Conservation (phyloP, 2,329 filamentous ascomycete species). For the Shiraia bambusicola region DNA sequence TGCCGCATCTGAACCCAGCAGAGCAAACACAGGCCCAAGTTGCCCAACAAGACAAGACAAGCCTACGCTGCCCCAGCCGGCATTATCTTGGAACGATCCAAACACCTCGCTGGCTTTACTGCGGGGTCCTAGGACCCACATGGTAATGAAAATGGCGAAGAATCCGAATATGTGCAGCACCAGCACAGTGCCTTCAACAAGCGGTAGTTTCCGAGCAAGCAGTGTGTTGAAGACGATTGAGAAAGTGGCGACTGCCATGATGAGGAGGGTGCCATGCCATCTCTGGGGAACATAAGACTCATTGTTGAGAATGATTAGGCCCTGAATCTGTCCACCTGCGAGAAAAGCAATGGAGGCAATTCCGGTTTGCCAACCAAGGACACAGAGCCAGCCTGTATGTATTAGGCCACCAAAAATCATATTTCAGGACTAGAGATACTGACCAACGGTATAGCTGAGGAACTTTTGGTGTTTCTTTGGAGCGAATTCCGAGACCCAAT, state of each 20-base stretch:
- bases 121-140: conserved; percentile 34
- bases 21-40: conserved; percentile 22
- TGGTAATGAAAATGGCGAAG: conserved; percentile 49
- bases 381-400: conserved; percentile 44
- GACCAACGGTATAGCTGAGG: conserved; percentile 22
- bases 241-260: conserved; percentile 47
- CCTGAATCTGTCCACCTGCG: conserved; percentile 34
- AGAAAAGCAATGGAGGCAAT: conserved; percentile 36
- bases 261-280: conserved; percentile 55
- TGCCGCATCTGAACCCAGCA: conserved; percentile 33
- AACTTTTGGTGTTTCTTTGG: conserved; percentile 25
- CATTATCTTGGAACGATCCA: conserved; percentile 27
- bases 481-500: conserved; percentile 34
- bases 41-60: conserved; percentile 27
- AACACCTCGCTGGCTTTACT: conserved; percentile 26
- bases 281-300: conserved; percentile 39
- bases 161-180: conserved; percentile 54
- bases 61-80: conserved; percentile 28
- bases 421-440: background rate
- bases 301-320: conserved; percentile 44
- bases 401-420: background rate
- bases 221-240: conserved; percentile 49
- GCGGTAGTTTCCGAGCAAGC: conserved; percentile 48
- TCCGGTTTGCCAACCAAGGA: conserved; percentile 46
- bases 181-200: conserved; percentile 51